Base-by-base conservation (phyloP, 306 rosid genomes). In the Elaeagnus macrophylla region DNA sequence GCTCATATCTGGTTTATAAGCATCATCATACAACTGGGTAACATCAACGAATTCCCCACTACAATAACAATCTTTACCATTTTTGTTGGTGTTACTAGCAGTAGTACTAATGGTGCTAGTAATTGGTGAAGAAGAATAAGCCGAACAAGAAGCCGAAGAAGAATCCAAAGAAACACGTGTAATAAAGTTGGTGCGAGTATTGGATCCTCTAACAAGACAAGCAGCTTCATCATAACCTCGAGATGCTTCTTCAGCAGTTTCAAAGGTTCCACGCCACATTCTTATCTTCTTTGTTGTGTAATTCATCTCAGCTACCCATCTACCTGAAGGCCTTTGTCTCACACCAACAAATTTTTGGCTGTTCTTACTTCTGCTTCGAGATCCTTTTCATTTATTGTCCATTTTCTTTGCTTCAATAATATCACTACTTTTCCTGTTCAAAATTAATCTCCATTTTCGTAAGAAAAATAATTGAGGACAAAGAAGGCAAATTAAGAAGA, bases 281-380 rank as follows among this genome's bases (percentile, higher is more conserved):
- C 97, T 84, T 55, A 86, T 86, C 75, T 83, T 86, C 53, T 83
- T 86, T 6, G 86, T 86, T 9, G 95, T 90, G 79, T 86, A 94
- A 68, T 90, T 86, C 72, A 90, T 90, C 78, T 90, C 97, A 38
- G 97, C 97, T 13, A 90, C 97, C 97, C 97, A 90, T 79, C 97
- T 81, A 12, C 97, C 97, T 9, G 97, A 90, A 48, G 97, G 95
- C 44, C 97, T 82, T 39, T 90, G 95, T 54, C 97, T 82, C 52
- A 90, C 95, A 1, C 97, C 97, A 48, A 90, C 88, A 72, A 90
- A 83, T 56, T 72, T 90, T 82, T n/a, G n/a, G n/a, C n/a, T n/a
- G n/a, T n/a, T n/a, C n/a, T 41, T 56, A 37, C 54, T 69, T 52
- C 49, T 77, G 69, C 76, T 68, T 67, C 12, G 68, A 65, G 72